Conservation (phyloP, 306 rosid species). For the Rubus idaeus region DNA sequence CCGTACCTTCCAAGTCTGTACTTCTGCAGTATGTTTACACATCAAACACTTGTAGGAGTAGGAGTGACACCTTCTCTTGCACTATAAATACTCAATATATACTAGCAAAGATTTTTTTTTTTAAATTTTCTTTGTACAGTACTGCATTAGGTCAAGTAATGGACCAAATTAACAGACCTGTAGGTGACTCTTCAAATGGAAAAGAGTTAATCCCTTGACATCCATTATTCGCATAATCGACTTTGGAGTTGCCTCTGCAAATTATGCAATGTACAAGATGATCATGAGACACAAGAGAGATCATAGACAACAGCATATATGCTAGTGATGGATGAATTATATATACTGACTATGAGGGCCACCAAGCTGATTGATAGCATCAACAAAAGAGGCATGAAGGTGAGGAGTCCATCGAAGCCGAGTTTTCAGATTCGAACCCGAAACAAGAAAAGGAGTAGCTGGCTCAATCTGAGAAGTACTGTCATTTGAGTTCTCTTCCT, state of each 20-base stretch:
- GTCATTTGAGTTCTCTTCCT: not conserved
- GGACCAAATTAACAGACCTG: constrained; percentile 20
- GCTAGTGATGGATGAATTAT: not conserved
- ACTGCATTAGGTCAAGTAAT: not conserved
- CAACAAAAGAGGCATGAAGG: constrained; percentile 29
- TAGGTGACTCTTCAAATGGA: constrained; percentile 30
- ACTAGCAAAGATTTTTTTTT: not conserved
- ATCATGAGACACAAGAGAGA: not conserved
- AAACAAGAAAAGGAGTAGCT: not conserved
- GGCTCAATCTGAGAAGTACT: not conserved
- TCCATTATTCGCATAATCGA: constrained; percentile 13
- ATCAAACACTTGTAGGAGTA: not conserved
- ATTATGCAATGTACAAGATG: not conserved
- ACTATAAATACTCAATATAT: not conserved
- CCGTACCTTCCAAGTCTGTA: constrained; percentile 24
- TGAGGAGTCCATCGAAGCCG: constrained; percentile 27
- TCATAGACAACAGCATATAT: not conserved
- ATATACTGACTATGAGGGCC: constrained; percentile 23
- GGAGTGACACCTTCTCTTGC: not conserved
- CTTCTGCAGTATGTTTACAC: constrained; percentile 14
- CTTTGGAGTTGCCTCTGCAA: constrained; percentile 27
- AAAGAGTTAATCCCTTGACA: constrained; percentile 21
- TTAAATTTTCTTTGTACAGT: not conserved
- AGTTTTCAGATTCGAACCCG: not conserved
- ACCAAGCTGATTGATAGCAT: constrained; percentile 22